Evolutionary conservation across 208 protist genomes (phyloP), one percentile per base, ranked within the genome.

Genomic region (Leishmania tropica): DNA sequence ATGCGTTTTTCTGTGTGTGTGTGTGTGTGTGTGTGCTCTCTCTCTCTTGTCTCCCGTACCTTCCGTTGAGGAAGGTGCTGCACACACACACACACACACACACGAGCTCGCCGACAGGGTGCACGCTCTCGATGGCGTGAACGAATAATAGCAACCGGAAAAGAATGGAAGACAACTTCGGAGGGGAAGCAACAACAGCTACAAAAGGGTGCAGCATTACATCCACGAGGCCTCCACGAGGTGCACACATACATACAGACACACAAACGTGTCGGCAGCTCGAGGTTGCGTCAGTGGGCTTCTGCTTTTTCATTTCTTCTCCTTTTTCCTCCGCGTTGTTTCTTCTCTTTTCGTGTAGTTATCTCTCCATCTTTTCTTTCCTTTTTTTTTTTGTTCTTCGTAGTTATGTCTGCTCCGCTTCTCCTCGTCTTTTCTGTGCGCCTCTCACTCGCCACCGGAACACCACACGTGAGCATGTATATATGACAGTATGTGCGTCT

Each of bases 381-480:
- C 17, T 31, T 74, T 10, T 45, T 74, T 10, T 45, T 37, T 11
- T 35, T 35, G 24, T 3, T 35, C 35, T 45, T 72, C 6, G 68
- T 15, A 5, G 40, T n/a, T 35, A 53, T n/a, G 42, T 51, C 28
- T 24, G 40, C 68, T 53, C 42, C 21, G 28, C 42, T 53, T 73
- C 42, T 17, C 24, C 42, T 73, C 37, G 8, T 73, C 1, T 76
- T 15, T 11, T 35, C 19, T 70, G n/a, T 54, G 21, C 75, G 4
- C 45, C 40, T 84, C 35, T 51, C 72, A 28, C n/a, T 56, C 3
- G 28, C 7, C 71, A 53, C 67, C 65, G 19, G 65, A 47, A n/a
- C 40, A 21, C 40, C 35, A 47, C 65, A 75, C 58, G 40, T 31
- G 71, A 73, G 48, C 67, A 62, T 65, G 48, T 70, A 81, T 74